A percentile compares a stretch with the other conserved stretches of the same genome.
phyloP scores from a whole-genome alignment of 768 basidiomycete species.

The Suillus alpinus region DNA sequence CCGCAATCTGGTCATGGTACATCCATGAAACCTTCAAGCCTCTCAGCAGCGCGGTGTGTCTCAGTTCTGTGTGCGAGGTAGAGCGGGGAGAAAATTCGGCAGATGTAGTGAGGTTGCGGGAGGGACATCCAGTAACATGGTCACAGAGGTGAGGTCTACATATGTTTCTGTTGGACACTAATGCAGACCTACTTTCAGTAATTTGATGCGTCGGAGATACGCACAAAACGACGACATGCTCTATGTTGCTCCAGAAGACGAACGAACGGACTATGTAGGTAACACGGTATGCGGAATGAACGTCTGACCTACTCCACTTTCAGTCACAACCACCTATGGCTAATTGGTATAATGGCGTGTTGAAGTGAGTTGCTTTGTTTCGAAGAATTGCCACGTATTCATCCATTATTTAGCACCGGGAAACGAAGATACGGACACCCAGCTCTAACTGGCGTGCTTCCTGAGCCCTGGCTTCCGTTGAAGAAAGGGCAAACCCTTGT shows the following conservation, averaged over 20 bases:
- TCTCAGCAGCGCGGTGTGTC: slow-evolving; percentile 77
- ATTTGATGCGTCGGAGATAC: slow-evolving; percentile 83
- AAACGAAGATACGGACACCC: slow-evolving; percentile 94
- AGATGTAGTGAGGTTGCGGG: slow-evolving; percentile 69
- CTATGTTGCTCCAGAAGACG: slow-evolving; percentile 94
- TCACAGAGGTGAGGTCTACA: slow-evolving; percentile 68
- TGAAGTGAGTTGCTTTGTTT: slow-evolving; percentile 57
- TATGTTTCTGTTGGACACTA: not conserved
- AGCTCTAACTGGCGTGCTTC: slow-evolving; percentile 88
- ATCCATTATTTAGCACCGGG: slow-evolving; percentile 62
- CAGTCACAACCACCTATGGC: slow-evolving; percentile 97
- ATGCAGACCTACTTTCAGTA: slow-evolving; percentile 40
- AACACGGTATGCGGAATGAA: not conserved
- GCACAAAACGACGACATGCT: slow-evolving; percentile 91
- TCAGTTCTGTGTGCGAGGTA: slow-evolving; percentile 87
- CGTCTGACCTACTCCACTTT: not conserved
- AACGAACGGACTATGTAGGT: slow-evolving; percentile 82
- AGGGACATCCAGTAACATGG: slow-evolving; percentile 84
- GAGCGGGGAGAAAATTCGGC: slow-evolving; percentile 85
- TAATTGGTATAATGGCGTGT: slow-evolving; percentile 88
- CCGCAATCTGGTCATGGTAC: slow-evolving; percentile 79
- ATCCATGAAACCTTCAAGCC: slow-evolving; percentile 65
- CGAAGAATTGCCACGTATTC: slow-evolving; percentile 4
- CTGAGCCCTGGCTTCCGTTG: slow-evolving; percentile 91
- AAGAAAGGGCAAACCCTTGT: slow-evolving; percentile 78